Conservation (phyloP, 2,329 filamentous ascomycete species). For the Bipolaris bicolor region DNA sequence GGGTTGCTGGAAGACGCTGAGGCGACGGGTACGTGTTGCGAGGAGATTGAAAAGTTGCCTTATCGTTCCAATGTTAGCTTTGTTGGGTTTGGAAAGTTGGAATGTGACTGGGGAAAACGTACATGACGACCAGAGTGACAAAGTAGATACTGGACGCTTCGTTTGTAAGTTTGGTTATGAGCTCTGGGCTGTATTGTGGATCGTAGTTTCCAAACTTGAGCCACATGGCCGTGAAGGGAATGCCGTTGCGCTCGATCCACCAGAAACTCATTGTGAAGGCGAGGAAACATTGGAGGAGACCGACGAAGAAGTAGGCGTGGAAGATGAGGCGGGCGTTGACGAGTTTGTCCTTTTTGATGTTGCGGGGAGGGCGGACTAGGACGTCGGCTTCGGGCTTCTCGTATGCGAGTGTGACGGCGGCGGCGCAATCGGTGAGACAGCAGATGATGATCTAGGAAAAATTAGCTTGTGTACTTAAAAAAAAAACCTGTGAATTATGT, state of each 20-base stretch:
- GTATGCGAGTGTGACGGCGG: constrained; percentile 72
- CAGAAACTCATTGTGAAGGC: constrained; percentile 56
- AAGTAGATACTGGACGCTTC: constrained; percentile 78
- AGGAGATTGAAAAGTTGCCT: constrained; percentile 78
- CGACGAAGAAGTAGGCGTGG: constrained; percentile 74
- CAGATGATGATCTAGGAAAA: constrained; percentile 48
- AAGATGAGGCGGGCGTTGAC: constrained; percentile 76
- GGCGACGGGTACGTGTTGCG: constrained; percentile 65
- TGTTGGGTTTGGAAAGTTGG: background rate
- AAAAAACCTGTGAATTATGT: background rate
- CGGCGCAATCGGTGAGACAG: constrained; percentile 75
- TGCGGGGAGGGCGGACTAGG: constrained; percentile 70
- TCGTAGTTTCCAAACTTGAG: constrained; percentile 55
- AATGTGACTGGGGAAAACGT: constrained; percentile 34
- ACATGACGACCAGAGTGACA: constrained; percentile 80
- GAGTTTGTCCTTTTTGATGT: constrained; percentile 71
- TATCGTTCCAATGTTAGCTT: constrained; percentile 21
- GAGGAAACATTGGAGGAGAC: constrained; percentile 56
- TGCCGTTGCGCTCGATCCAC: constrained; percentile 53
- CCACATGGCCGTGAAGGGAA: constrained; percentile 71
- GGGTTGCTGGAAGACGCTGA: constrained; percentile 73
- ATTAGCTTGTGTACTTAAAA: background rate
- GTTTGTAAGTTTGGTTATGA: constrained; percentile 59
- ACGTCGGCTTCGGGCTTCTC: constrained; percentile 79
- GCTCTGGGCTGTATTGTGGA: constrained; percentile 31